These are phyloP conservation scores for Mrakia hoshinonis DNA, from an alignment of 768 basidiomycete genomes.

Conservation along the genomic window DNA sequence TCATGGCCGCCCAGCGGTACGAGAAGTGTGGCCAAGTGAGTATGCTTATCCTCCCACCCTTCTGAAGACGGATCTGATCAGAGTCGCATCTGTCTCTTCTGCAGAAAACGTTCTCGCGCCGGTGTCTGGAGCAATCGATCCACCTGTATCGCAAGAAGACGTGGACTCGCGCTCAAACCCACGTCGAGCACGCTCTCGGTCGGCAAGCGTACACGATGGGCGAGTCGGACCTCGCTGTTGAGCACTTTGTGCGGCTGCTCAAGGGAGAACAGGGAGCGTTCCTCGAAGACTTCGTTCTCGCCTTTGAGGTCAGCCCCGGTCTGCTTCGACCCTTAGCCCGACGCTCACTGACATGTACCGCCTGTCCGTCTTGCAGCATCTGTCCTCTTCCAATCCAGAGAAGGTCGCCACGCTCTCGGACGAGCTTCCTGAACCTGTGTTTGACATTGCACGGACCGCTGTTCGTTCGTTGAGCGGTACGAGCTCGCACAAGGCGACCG, in stretches of 20 bases:
- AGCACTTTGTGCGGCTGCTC: constrained; percentile 66
- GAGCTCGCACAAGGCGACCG: neutral
- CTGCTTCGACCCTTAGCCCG: neutral
- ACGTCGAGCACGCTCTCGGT: constrained; percentile 48
- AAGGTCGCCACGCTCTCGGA: constrained; percentile 44
- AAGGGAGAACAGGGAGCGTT: constrained; percentile 52
- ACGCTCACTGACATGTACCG: neutral
- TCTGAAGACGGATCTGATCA: no score
- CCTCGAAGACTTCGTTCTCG: constrained; percentile 79
- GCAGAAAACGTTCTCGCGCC: constrained; percentile 42
- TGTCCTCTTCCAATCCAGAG: constrained; percentile 12
- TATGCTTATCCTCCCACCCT: neutral
- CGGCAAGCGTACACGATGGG: constrained; percentile 85
- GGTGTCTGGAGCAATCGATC: constrained; percentile 41
- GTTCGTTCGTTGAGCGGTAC: constrained; percentile 41
- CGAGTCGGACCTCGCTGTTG: constrained; percentile 64
- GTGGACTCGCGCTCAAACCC: constrained; percentile 40
- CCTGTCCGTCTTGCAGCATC: constrained; percentile 9
- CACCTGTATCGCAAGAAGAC: constrained; percentile 36
- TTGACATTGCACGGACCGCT: constrained; percentile 51
- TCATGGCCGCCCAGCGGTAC: constrained; percentile 42
- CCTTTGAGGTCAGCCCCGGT: constrained; percentile 56
- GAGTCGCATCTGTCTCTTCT: neutral
- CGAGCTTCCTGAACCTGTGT: constrained; percentile 60
- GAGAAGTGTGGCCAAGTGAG: constrained; percentile 44